Evolutionary conservation across 2,329 filamentous ascomycete species (phyloP).

Genomic region (Madurella fahalii): DNA sequence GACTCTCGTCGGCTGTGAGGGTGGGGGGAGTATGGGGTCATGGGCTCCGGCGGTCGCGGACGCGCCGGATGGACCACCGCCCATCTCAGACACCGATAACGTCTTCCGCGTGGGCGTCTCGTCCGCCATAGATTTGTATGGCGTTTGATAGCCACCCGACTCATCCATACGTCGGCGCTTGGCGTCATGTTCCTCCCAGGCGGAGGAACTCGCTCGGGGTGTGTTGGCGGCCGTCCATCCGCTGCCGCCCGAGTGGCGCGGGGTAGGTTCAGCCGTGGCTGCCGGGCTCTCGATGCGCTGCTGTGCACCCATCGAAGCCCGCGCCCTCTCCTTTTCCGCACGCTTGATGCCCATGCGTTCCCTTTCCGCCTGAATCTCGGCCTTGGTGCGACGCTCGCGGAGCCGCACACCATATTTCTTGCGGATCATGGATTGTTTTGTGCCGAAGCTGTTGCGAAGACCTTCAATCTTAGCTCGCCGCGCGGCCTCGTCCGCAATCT

Average conservation of each 20-base stretch:
- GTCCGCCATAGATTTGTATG: conserved; percentile 9
- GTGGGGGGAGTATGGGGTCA: conserved; percentile 33
- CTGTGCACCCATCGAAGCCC: conserved; percentile 4
- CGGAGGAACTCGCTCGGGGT: conserved; percentile 3
- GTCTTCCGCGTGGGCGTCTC: conserved; percentile 22
- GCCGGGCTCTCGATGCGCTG: background rate
- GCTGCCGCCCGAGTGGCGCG: conserved; percentile 5
- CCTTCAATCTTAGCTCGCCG: conserved; percentile 35
- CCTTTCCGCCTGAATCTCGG: conserved; percentile 42
- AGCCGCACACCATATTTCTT: conserved; percentile 56
- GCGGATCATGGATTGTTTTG: conserved; percentile 53
- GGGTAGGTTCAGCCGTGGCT: background rate
- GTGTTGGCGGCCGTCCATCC: conserved; percentile 25
- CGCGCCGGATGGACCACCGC: conserved; percentile 33
- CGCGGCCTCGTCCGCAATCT: conserved; percentile 33
- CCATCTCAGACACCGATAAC: conserved; percentile 30
- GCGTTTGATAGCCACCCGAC: conserved; percentile 16
- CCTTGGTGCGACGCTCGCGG: conserved; percentile 44
- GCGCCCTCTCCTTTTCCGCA: conserved; percentile 20
- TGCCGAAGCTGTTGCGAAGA: conserved; percentile 51
- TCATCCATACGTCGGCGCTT: conserved; percentile 27
- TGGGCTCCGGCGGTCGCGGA: conserved; percentile 35
- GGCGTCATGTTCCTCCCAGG: conserved; percentile 23
- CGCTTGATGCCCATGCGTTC: conserved; percentile 38
- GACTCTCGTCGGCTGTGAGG: conserved; percentile 21